A percentile compares a stretch with the other conserved stretches of the same genome.
phyloP scores from a whole-genome alignment of 768 basidiomycete species.

The Kockovaella imperatae region DNA sequence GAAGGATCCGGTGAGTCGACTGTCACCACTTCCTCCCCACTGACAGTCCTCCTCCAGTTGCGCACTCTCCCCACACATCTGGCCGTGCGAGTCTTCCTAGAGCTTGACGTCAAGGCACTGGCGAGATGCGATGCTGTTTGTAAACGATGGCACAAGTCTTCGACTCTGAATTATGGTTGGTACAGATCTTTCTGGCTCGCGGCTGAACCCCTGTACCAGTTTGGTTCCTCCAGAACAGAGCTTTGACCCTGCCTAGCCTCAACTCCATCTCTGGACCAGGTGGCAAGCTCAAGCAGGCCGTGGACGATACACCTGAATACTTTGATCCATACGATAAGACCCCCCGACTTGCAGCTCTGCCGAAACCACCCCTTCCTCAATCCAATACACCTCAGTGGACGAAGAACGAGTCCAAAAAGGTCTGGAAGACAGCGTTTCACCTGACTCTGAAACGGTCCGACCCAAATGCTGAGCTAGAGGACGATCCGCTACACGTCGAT shows the following conservation, averaged over 20 bases:
- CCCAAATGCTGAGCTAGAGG: conserved; percentile 25
- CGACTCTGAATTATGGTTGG: conserved; percentile 80
- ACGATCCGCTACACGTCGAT: conserved; percentile 28
- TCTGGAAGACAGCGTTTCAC: conserved; percentile 57
- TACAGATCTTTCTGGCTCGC: no score
- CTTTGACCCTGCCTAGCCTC: conserved; percentile 75
- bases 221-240: conserved; percentile 88
- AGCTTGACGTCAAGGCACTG: conserved; percentile 58
- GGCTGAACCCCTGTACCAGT: conserved; percentile 50
- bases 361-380: conserved; percentile 31
- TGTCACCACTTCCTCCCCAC: not conserved
- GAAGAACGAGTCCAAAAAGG: conserved; percentile 84
- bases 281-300: conserved; percentile 26
- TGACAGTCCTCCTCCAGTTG: conserved; percentile 14
- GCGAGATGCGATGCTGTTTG: conserved; percentile 72
- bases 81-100: conserved; percentile 66
- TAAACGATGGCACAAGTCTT: conserved; percentile 78
- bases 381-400: conserved; percentile 62
- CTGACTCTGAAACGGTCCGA: conserved; percentile 33
- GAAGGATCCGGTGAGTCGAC: conserved; percentile 40
- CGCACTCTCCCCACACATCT: conserved; percentile 65
- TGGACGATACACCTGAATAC: conserved; percentile 21
- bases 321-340: conserved; percentile 44
- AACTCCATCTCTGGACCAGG: conserved; percentile 51
- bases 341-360: conserved; percentile 33